Base-by-base conservation (phyloP, 352 stramenopile genomes). In the Globisporangium viniferum region DNA sequence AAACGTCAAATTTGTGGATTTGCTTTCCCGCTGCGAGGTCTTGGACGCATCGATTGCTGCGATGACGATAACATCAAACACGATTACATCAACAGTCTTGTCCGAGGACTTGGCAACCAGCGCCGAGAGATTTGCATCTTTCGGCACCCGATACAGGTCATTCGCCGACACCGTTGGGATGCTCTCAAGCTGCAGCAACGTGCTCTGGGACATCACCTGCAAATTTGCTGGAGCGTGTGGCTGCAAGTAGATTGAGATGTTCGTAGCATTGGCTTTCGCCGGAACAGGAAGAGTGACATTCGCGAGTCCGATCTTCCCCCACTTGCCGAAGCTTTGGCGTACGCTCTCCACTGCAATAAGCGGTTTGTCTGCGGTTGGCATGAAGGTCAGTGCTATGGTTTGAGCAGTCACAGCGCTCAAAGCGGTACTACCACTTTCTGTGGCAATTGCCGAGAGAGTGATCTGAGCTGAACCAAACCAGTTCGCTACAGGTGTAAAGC, bases 391-490 rank as follows among this genome's bases (percentile, higher is more conserved):
- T 6, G 29, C 15, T 0, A 80, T 71, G 1, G 7, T 71, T 3
- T 56, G 48, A 0, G 59, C 72, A 2, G 66, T 78, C n/a, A 62
- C 59, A 1, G 68, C 66, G 15, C 67, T 62, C 8, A 72, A 59
- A 0, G 70, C 68, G 14, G 67, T 80, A 20, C 65, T 80, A 20
- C 64, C 71, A 0, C 20, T 61, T 39, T 90, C 81, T 3, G 62
- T 80, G 14, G 79, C 71, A 8, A 83, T 73, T 9, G 75, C 77
- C 5, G 59, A 69, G 7, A 88, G 33, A 12, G 75, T 62, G 27
- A 90, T 60, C 9, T 68, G 51, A 1, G 71, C 71, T 6, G 58
- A 63, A 1, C 79, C 81, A 56, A 86, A 87, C 71, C 79, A 86
- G 3, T 70, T 55, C 15, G 55, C 46, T 0, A 70, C 41, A 1